These are phyloP conservation scores for Pouteria campechiana DNA, from an alignment of 179 eudicot genomes.

Conservation along the genomic window DNA sequence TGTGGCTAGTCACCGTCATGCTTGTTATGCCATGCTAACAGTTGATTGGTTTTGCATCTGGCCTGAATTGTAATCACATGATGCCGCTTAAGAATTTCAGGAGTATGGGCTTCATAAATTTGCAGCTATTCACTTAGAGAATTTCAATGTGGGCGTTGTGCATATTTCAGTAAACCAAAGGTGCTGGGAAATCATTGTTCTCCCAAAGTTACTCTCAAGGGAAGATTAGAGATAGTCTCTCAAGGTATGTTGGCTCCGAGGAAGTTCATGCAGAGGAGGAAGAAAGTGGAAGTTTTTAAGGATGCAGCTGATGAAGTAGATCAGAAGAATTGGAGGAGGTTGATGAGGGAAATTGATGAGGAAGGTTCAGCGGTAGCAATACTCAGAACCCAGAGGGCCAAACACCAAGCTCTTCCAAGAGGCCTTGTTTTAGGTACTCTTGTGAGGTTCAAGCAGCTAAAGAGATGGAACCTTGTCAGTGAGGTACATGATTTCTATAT, in stretches of 20 bases:
- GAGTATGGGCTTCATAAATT: too few relatives aligned
- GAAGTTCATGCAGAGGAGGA: constrained; percentile 88
- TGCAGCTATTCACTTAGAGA: too few relatives aligned
- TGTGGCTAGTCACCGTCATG: too few relatives aligned
- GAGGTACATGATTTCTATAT: constrained; percentile 36
- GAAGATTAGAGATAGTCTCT: constrained; percentile 51
- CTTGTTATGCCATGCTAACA: too few relatives aligned
- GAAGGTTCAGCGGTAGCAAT: constrained; percentile 64
- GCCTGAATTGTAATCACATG: too few relatives aligned
- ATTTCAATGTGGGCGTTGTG: too few relatives aligned
- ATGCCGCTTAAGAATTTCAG: too few relatives aligned
- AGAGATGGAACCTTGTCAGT: constrained; percentile 88
- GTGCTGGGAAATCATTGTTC: constrained; percentile 18
- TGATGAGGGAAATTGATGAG: constrained; percentile 89
- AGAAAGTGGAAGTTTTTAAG: constrained; percentile 55
- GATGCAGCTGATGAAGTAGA: constrained; percentile 76
- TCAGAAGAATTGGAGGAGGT: constrained; percentile 74
- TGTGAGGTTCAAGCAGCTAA: constrained; percentile 83
- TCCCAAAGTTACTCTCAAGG: constrained; percentile 24
- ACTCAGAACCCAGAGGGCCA: constrained; percentile 47
- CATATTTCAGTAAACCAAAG: constrained; percentile 39
- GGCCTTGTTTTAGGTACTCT: constrained; percentile 76
- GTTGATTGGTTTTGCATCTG: too few relatives aligned
- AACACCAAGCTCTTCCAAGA: constrained; percentile 57
- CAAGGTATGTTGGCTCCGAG: constrained; percentile 76